These are phyloP conservation scores for Helichrysum umbraculigerum DNA, from an alignment of 129 eudicot genomes.

Conservation along the genomic window DNA sequence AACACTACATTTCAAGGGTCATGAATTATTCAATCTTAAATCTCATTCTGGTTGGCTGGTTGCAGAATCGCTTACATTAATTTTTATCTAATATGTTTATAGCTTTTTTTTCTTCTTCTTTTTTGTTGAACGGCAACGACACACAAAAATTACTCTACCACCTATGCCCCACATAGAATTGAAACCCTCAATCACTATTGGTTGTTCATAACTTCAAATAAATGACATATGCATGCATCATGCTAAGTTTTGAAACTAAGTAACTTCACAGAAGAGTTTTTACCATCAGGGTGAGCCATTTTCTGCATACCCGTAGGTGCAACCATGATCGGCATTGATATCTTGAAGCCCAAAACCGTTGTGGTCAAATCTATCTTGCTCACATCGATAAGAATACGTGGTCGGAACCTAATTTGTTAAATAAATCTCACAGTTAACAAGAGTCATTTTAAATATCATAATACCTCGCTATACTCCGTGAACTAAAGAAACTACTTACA, in stretches of 20 bases:
- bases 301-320: constrained; percentile 96
- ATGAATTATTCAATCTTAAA: not conserved
- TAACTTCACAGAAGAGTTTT: not conserved
- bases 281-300: constrained; percentile 99
- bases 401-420: constrained; percentile 56
- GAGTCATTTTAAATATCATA: too few relatives aligned
- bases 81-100: not conserved
- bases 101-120: too few relatives aligned
- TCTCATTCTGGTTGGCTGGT: not conserved
- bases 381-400: constrained; percentile 88
- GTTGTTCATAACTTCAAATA: too few relatives aligned
- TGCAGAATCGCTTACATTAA: not conserved
- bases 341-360: constrained; percentile 65
- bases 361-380: constrained; percentile 73
- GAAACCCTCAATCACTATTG: too few relatives aligned
- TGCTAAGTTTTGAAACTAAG: not conserved
- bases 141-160: too few relatives aligned
- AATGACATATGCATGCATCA: not conserved
- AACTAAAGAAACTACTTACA: constrained; percentile 42
- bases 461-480: not conserved
- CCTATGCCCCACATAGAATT: too few relatives aligned
- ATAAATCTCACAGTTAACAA: too few relatives aligned
- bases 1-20: constrained; percentile 12
- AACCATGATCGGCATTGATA: constrained; percentile 93
- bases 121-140: not conserved